Evolutionary conservation across 129 eudicot genomes (phyloP), one percentile per base, ranked within the genome.

Genomic region (Ambrosia trifida): DNA sequence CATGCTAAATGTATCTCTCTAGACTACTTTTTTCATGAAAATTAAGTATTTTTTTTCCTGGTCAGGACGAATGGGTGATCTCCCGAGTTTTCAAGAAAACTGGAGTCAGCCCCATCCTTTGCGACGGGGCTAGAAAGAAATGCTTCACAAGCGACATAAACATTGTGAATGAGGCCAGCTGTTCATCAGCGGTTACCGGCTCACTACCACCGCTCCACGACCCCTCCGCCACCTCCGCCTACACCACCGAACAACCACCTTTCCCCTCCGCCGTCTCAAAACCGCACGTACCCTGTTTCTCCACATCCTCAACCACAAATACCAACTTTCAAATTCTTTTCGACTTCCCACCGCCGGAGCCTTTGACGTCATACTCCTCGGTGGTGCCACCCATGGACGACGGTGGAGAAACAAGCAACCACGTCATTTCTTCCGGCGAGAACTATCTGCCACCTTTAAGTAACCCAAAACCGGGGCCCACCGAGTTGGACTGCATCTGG

Each of bases 271-370:
- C 78, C 72, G 51, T 38, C 57, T 47, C 74, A 56, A 84, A 81
- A 77, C 85, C 86, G 97, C 97, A 88, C 96, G 98, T 91, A 94
- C 87, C 98, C 98, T 91, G 98, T 89, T 91, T 91, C 98, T 91
- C 98, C 98, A 91, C 81, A 46, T 72, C 89, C 70, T 47, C 89
- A 63, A 54, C 85, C 11, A 45, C 57, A 75, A 74, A 14, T 51
- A 30, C 7, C 68, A 69, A 30, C 44, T 40, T 10, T 12, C 68
- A 50, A 41, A 30, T 80, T 18, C 59, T 86, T 1, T 86, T 82
- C 72, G 87, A 84, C 43, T 43, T 73, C 41, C 76, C 83, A 0
- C 74, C 83, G 33, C 83, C 81, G 18, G 77, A 84, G 45, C 82
- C 82, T 0, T 67, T 74, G 33, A 58, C 54, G 44, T 19, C 59